Base-by-base conservation (phyloP, 192 early-diverging fungal genomes). In the Mortierella alpina region DNA sequence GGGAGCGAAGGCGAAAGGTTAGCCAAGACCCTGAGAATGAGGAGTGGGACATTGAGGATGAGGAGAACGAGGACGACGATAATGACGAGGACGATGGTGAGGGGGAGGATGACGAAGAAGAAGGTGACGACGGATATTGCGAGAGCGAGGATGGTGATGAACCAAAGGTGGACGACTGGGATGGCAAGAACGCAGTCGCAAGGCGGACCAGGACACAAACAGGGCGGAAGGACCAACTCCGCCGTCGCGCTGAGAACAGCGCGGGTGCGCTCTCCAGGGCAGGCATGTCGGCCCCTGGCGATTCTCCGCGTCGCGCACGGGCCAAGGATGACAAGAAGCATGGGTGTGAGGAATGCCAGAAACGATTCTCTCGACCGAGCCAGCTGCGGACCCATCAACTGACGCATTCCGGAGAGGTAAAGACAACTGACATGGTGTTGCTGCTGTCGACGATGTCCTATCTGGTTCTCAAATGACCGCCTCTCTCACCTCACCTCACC, bases 361-460 rank as follows among this genome's bases (percentile, higher is more conserved):
- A 78, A 31, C 7, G 53, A n/a, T 78, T 78, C 63, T 78, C 75
- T 5, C 23, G 75, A 18, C 75, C 75, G 0, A 79, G 75, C 31
- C 75, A 79, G 59, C 63, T 79, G 5, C 44, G 13, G 31, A 79
- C 75, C 1, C 75, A 79, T 40, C 64, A 50, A 6, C 67, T 79
- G n/a, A 79, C 64, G 3, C 75, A 79, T 14, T 70, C 68, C 23
- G 75, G 75, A 4, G 63, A 70, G 52, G 75, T 79, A 67, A 60
- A 17, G 8, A 18, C 7, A 5, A 60, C 22, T 14, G 20, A 45
- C 8, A 52, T 41, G 5, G 11, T 12, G 6, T 31, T 53, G 22
- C 0, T 42, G 23, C 59, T 51, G 11, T 58, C 0, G 20, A 11
- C 8, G 17, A 4, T 42, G 1, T 41, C 7, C 31, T 31, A 31